A percentile compares a stretch with the other conserved stretches of the same genome.
Evolutionary conservation across 176 grass and related monocot genomes (phyloP).

Genomic region (Juncus effusus): DNA sequence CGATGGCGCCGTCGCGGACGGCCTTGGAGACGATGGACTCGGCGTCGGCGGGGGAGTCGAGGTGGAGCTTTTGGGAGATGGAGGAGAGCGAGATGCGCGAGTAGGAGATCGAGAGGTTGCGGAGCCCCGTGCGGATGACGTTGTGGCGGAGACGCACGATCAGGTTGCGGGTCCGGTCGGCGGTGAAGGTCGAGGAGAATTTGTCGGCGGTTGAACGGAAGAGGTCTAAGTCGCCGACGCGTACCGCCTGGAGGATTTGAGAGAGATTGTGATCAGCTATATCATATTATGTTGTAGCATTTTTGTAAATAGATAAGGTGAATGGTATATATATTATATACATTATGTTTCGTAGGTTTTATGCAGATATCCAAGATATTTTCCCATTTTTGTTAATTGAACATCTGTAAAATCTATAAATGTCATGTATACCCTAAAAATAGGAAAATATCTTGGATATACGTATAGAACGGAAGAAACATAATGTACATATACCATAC

Average conservation of each 20-base stretch:
- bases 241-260: constrained; percentile 45
- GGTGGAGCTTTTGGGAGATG: constrained; percentile 70
- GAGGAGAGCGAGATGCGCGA: constrained; percentile 76
- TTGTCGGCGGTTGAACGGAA: constrained; percentile 72
- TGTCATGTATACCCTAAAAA: too few relatives aligned
- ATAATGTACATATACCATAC: too few relatives aligned
- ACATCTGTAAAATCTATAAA: too few relatives aligned
- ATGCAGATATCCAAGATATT: too few relatives aligned
- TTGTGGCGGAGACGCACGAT: constrained; percentile 77
- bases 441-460: too few relatives aligned
- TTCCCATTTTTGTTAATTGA: too few relatives aligned
- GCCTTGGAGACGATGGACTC: constrained; percentile 82
- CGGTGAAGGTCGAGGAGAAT: constrained; percentile 56
- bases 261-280: too few relatives aligned
- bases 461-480: too few relatives aligned
- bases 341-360: too few relatives aligned
- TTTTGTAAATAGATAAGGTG: too few relatives aligned
- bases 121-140: constrained; percentile 82
- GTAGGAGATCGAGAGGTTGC: constrained; percentile 79
- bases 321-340: too few relatives aligned
- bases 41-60: constrained; percentile 62
- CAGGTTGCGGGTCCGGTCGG: constrained; percentile 66
- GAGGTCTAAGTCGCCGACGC: constrained; percentile 73
- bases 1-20: constrained; percentile 75
- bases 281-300: too few relatives aligned